Conservation (phyloP, 148 eudicot species). For the Cornus kousa region DNA sequence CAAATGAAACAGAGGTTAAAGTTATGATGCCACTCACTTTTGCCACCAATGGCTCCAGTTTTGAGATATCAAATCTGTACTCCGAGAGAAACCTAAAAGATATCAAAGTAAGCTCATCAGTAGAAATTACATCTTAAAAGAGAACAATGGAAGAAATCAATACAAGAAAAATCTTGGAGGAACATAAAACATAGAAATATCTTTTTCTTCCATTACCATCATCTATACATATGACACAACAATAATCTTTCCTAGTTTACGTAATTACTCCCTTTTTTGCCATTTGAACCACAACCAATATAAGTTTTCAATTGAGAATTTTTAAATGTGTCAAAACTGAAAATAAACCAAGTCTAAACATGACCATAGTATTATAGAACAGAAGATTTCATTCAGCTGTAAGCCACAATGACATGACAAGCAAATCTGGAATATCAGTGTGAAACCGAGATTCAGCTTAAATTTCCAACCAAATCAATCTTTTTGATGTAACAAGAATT, state of each 20-base stretch:
- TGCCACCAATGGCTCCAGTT: conserved; percentile 94
- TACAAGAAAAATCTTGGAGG: not conserved
- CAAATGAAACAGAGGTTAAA: conserved; percentile 7
- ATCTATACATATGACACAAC: not conserved
- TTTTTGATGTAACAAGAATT: not conserved
- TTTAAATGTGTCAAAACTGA: not conserved
- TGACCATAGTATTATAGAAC: not conserved
- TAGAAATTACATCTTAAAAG: conserved; percentile 4
- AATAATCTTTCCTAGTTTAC: not conserved
- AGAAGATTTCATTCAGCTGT: not conserved
- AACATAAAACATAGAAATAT: not conserved
- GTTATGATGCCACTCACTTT: conserved; percentile 49
- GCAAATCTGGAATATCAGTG: not conserved
- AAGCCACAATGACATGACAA: not conserved
- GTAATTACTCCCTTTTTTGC: not conserved
- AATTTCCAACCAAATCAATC: not conserved
- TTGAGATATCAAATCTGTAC: conserved; percentile 90
- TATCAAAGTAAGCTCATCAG: conserved; percentile 7
- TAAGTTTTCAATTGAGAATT: not conserved
- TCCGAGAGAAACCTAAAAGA: conserved; percentile 58
- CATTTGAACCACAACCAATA: not conserved
- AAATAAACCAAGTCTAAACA: no score
- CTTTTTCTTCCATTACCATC: not conserved
- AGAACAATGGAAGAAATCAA: conserved; percentile 4
- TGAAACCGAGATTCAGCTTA: not conserved